Conservation (phyloP, 2,329 filamentous ascomycete genomes). For the Zasmidium angulare region DNA sequence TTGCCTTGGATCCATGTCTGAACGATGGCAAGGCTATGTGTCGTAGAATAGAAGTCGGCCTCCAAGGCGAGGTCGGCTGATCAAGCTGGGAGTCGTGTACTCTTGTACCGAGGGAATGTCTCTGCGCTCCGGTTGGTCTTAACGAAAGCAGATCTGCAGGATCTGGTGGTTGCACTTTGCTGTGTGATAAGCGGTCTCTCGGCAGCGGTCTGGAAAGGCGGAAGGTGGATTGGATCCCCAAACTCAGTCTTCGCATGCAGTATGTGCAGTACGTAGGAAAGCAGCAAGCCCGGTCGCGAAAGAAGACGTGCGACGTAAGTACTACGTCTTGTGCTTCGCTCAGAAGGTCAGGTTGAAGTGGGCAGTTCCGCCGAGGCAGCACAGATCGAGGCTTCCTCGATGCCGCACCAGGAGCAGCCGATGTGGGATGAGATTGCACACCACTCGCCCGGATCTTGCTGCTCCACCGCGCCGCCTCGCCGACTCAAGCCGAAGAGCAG, state of each 20-base stretch:
- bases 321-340: background rate
- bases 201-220: background rate
- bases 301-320: background rate
- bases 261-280: background rate
- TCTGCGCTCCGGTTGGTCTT: background rate
- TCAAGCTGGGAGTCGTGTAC: background rate
- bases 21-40: background rate
- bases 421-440: background rate
- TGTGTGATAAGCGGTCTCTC: background rate
- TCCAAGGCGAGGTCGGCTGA: background rate
- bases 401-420: background rate
- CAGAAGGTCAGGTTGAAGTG: background rate
- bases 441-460: background rate
- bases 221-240: background rate
- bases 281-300: no score
- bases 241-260: background rate
- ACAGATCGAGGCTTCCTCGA: background rate
- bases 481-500: background rate
- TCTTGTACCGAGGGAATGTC: background rate
- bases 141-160: slow-evolving; percentile 5
- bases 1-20: slow-evolving; percentile 24
- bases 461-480: background rate
- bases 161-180: background rate
- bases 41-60: background rate
- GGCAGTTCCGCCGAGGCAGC: background rate